Conservation (phyloP, 1,139 yeast genomes). For the Suhomyces guaymorum region DNA sequence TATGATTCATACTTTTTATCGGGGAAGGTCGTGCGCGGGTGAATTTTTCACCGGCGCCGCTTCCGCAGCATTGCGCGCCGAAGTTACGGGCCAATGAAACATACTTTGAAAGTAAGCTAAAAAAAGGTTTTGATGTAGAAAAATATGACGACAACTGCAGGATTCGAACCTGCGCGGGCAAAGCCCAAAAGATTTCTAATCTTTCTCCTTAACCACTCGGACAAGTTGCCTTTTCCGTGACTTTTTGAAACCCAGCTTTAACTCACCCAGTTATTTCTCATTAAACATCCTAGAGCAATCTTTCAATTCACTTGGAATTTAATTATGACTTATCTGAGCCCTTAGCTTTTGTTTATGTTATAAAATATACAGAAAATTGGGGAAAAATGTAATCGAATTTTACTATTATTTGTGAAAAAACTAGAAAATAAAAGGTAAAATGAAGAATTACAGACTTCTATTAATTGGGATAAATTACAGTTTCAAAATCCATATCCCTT, state of each 20-base stretch:
- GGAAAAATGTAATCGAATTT: no score
- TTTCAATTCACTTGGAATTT: no score
- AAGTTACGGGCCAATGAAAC: conserved; percentile 7
- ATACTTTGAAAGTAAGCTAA: conserved; percentile 2
- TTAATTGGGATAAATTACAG: no score
- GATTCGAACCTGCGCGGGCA: conserved; percentile 40
- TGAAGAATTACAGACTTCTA: background rate
- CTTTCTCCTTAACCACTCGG: conserved; percentile 43
- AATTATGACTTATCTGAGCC: no score
- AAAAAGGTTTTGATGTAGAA: no score
- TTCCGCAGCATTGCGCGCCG: conserved; percentile 8
- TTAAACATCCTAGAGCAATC: no score
- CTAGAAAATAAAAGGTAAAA: background rate
- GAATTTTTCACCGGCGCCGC: conserved; percentile 1
- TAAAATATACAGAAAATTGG: no score
- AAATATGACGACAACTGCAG: conserved; percentile 35
- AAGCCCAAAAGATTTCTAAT: conserved; percentile 37
- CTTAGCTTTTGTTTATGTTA: no score
- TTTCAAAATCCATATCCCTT: no score
- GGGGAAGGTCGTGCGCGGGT: conserved; percentile 5
- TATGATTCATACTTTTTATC: conserved; percentile 10
- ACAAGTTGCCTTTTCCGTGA: conserved; percentile 33
- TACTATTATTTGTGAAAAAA: no score
- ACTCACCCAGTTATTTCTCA: no score
- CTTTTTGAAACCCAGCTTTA: no score